phyloP scores from a whole-genome alignment of 2,329 filamentous ascomycete genomes.

The Arachnopeziza araneosa region DNA sequence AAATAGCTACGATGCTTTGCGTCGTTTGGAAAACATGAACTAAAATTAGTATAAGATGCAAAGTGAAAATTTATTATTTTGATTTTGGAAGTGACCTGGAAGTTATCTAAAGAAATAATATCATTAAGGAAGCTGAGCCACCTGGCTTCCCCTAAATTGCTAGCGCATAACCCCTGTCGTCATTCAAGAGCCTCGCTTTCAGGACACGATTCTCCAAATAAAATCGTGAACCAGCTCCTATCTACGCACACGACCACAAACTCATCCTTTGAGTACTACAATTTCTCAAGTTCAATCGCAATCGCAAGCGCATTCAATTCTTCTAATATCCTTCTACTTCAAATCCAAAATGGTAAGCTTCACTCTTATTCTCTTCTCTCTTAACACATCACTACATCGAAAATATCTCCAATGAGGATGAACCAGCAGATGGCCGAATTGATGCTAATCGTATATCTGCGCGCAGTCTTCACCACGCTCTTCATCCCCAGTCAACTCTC shows the following conservation, averaged over 20 bases:
- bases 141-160: background rate
- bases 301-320: constrained; percentile 7
- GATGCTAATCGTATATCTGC: background rate
- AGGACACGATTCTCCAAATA: background rate
- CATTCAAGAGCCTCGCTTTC: background rate
- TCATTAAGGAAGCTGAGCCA: no score
- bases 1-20: constrained; percentile 16
- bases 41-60: background rate
- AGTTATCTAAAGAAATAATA: no score
- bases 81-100: background rate
- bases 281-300: constrained; percentile 7
- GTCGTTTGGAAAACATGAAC: constrained; percentile 2
- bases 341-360: constrained; percentile 16
- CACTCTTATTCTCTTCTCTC: background rate
- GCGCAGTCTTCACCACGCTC: constrained; percentile 34
- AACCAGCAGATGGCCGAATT: background rate
- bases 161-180: background rate
- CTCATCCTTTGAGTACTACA: background rate
- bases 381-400: background rate
- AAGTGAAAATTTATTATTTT: background rate
- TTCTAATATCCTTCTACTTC: background rate
- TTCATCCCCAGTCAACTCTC: constrained; percentile 52
- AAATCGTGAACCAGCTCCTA: background rate
- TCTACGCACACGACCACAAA: constrained; percentile 3
- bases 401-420: background rate